phyloP scores from a whole-genome alignment of 495 filamentous ascomycete species.

The Stereocaulon alpinum region DNA sequence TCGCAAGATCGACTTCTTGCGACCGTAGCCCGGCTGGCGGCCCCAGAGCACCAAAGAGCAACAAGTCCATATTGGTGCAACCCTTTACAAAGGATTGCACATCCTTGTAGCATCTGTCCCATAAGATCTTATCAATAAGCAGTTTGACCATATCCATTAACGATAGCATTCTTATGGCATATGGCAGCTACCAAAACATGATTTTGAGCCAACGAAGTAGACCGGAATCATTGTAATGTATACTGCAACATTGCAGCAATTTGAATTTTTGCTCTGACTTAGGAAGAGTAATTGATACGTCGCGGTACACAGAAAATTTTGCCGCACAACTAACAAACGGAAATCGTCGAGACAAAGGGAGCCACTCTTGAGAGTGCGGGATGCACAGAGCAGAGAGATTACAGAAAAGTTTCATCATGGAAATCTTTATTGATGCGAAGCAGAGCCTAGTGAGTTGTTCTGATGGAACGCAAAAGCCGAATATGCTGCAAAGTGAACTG shows the following conservation, averaged over 20 bases:
- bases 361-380: too few relatives aligned
- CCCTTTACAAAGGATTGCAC: neutral
- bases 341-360: neutral
- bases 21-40: neutral
- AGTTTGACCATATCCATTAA: neutral
- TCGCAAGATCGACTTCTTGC: constrained; percentile 1
- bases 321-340: neutral
- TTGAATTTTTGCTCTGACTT: too few relatives aligned
- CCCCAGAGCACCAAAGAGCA: neutral
- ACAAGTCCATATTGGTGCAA: neutral
- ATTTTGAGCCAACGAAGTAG: too few relatives aligned
- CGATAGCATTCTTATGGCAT: too few relatives aligned
- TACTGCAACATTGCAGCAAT: too few relatives aligned
- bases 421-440: neutral
- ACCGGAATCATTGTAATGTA: too few relatives aligned
- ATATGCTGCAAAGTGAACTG: neutral
- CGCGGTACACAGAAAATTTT: too few relatives aligned
- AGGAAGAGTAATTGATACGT: too few relatives aligned
- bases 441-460: neutral
- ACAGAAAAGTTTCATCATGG: neutral
- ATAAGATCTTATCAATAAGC: neutral
- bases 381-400: neutral
- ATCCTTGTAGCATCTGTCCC: neutral
- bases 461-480: neutral
- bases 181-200: too few relatives aligned